phyloP scores from a whole-genome alignment of 768 basidiomycete genomes.

The Chalciporus piperatus region DNA sequence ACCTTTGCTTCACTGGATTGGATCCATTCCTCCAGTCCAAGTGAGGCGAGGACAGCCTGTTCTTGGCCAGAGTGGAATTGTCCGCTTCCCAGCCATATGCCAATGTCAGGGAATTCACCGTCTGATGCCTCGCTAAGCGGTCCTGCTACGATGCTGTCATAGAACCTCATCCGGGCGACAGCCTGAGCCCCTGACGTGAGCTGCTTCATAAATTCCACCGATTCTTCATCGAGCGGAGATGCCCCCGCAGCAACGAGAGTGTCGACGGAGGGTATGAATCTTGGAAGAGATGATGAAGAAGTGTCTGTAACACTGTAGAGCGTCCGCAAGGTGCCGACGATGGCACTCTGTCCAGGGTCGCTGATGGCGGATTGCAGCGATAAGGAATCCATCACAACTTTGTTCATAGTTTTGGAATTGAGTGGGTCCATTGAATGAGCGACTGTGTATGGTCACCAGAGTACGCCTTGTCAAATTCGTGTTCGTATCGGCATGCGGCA shows the following conservation, averaged over 20 bases:
- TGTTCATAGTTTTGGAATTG: background rate
- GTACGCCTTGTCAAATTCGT: too few relatives aligned
- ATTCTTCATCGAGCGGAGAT: constrained; percentile 5
- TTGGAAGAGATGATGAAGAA: constrained; percentile 4
- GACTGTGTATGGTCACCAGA: too few relatives aligned
- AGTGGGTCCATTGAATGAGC: background rate
- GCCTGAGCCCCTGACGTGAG: constrained; percentile 40
- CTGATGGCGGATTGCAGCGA: constrained; percentile 4
- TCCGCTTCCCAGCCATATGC: constrained; percentile 49
- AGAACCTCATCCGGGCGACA: constrained; percentile 39
- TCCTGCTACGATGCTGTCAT: constrained; percentile 54
- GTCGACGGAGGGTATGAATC: constrained; percentile 13
- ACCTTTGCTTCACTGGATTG: constrained; percentile 11
- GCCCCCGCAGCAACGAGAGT: constrained; percentile 9
- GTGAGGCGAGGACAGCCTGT: constrained; percentile 30
- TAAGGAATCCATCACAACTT: background rate
- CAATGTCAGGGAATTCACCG: constrained; percentile 55
- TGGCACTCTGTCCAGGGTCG: background rate
- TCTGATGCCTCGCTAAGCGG: constrained; percentile 44
- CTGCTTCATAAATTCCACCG: constrained; percentile 10
- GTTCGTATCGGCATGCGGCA: too few relatives aligned
- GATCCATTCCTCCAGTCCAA: constrained; percentile 31
- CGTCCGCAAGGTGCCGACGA: constrained; percentile 8
- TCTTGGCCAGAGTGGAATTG: constrained; percentile 30
- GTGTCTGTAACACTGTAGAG: constrained; percentile 1